Conservation (phyloP, 352 stramenopile genomes). For the Globisporangium spiculum region DNA sequence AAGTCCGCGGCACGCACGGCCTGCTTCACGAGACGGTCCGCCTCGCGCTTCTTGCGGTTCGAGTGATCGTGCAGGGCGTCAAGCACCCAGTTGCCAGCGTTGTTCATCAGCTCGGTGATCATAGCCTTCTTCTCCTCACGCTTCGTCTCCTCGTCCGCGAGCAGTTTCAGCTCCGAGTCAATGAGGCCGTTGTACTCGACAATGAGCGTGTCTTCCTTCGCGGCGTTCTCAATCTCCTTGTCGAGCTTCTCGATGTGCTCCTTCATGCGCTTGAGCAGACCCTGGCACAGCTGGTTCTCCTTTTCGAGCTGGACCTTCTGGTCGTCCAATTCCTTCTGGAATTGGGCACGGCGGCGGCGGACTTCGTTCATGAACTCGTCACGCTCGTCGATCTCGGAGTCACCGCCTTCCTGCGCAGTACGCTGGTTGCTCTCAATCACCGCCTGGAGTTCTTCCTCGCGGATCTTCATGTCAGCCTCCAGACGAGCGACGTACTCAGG, state of each 20-base stretch:
- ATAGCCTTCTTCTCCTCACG: conserved; percentile 87
- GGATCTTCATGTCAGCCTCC: conserved; percentile 85
- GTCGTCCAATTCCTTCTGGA: conserved; percentile 84
- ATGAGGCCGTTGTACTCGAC: conserved; percentile 68
- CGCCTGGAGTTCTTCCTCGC: conserved; percentile 62
- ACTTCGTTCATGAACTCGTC: conserved; percentile 90
- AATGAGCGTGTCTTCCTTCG: conserved; percentile 71
- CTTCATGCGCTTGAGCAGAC: conserved; percentile 77
- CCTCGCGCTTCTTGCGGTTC: conserved; percentile 85
- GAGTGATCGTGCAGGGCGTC: conserved; percentile 83
- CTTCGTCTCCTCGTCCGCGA: conserved; percentile 80
- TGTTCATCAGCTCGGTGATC: conserved; percentile 85
- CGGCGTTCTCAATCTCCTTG: conserved; percentile 71
- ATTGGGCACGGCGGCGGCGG: conserved; percentile 64
- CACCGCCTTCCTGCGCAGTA: conserved; percentile 68
- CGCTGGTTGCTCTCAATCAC: conserved; percentile 87
- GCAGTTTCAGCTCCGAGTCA: conserved; percentile 69
- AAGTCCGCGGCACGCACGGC: conserved; percentile 77
- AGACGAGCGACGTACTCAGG: conserved; percentile 83
- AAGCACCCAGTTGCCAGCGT: conserved; percentile 83
- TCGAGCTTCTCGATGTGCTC: conserved; percentile 81
- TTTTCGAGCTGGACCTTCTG: conserved; percentile 70
- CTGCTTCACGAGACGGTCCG: conserved; percentile 82
- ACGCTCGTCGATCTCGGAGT: conserved; percentile 71
- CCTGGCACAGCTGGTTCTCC: conserved; percentile 77